phyloP scores from a whole-genome alignment of 345 rosid species.

The Ailanthus altissimus region DNA sequence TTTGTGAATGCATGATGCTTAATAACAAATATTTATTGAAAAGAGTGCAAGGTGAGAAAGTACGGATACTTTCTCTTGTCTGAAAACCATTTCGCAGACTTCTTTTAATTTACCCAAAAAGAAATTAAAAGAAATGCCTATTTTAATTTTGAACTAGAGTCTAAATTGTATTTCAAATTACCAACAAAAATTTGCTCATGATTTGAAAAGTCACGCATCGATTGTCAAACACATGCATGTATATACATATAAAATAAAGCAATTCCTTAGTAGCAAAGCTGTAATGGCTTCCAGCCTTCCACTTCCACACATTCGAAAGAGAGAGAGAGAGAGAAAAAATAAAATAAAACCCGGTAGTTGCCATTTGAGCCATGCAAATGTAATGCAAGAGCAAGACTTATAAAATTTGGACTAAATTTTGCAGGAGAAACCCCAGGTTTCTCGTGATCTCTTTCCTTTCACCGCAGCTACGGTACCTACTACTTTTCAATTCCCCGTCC shows the following conservation, averaged over 20 bases:
- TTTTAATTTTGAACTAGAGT: too few species aligned
- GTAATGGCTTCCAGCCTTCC: not conserved
- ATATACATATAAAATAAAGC: not conserved
- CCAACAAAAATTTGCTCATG: too few species aligned
- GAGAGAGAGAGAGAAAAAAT: too few species aligned
- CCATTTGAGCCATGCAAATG: slow-evolving; percentile 11
- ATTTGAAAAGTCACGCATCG: not conserved
- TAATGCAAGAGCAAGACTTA: too few species aligned
- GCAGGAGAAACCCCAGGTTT: slow-evolving; percentile 26
- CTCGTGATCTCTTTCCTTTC: slow-evolving; percentile 41
- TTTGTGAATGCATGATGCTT: too few species aligned
- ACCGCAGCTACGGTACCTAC: slow-evolving; percentile 37
- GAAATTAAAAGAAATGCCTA: too few species aligned
- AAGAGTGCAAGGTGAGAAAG: too few species aligned
- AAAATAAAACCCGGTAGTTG: not conserved
- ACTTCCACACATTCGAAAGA: not conserved
- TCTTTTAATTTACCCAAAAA: too few species aligned
- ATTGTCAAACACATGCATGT: not conserved
- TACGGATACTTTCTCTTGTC: too few species aligned
- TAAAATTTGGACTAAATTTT: slow-evolving; percentile 18
- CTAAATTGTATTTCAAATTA: too few species aligned
- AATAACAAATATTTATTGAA: too few species aligned
- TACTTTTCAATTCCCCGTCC: slow-evolving; percentile 9
- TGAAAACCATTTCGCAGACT: too few species aligned
- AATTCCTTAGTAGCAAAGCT: not conserved